phyloP scores from a whole-genome alignment of 1,284 basidiomycete species.

The Entoloma clypeatum region DNA sequence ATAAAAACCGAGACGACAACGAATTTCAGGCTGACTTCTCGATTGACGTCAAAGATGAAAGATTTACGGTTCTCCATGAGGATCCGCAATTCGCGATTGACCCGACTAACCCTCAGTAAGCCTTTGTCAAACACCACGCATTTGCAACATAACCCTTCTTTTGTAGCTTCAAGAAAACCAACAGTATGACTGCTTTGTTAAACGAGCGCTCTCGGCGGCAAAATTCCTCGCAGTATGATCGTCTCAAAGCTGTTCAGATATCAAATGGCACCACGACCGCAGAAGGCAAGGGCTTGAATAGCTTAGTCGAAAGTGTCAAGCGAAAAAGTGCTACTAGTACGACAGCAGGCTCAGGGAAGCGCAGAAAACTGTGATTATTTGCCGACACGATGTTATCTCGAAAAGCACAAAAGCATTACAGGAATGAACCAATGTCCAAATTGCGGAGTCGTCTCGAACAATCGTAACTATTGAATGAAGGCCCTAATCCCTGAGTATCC shows the following conservation, averaged over 20 bases:
- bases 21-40: conserved; percentile 77
- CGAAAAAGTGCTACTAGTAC: conserved; percentile 51
- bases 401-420: neutral
- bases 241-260: conserved; percentile 5
- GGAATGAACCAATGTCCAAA: neutral
- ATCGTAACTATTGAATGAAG: no score
- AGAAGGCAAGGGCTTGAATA: conserved; percentile 53
- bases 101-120: conserved; percentile 91
- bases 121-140: conserved; percentile 17
- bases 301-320: conserved; percentile 83
- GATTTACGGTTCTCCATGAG: conserved; percentile 86
- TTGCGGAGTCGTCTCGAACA: neutral
- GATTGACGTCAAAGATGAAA: conserved; percentile 83
- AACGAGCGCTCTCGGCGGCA: conserved; percentile 67
- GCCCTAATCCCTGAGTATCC: no score
- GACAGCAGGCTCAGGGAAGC: conserved; percentile 44
- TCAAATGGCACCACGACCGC: conserved; percentile 13
- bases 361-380: conserved; percentile 42
- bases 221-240: conserved; percentile 31
- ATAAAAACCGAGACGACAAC: conserved; percentile 43
- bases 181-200: conserved; percentile 80
- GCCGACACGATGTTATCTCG: neutral
- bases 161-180: conserved; percentile 82
- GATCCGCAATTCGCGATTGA: conserved; percentile 95
- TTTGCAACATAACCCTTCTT: conserved; percentile 13